Conservation (phyloP, 805 yeast genomes). For the Hyphopichia homilentoma region DNA sequence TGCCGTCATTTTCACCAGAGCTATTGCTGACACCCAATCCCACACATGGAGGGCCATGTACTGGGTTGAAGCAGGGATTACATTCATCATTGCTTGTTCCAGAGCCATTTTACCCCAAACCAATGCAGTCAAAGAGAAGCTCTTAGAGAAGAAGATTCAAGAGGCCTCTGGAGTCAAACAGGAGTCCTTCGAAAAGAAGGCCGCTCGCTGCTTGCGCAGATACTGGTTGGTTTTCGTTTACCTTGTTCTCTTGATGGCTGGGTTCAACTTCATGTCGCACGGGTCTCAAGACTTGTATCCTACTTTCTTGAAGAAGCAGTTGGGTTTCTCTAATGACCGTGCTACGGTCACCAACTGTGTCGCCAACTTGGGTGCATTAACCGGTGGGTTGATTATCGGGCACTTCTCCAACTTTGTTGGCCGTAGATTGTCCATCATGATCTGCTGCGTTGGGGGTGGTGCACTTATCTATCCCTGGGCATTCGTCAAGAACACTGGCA, state of each 20-base stretch:
- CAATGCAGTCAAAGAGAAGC: constrained; percentile 35
- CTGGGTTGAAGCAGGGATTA: constrained; percentile 73
- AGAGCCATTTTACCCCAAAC: constrained; percentile 60
- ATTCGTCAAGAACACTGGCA: constrained; percentile 34
- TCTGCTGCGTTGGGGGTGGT: constrained; percentile 51
- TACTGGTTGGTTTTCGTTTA: constrained; percentile 33
- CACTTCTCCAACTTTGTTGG: constrained; percentile 58
- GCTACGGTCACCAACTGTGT: constrained; percentile 60
- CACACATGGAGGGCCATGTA: constrained; percentile 69
- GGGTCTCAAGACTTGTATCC: constrained; percentile 76
- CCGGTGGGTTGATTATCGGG: constrained; percentile 62
- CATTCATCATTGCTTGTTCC: constrained; percentile 56
- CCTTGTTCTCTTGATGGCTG: constrained; percentile 49
- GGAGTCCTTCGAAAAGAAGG: constrained; percentile 6
- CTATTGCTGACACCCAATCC: constrained; percentile 41
- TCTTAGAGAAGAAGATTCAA: constrained; percentile 8
- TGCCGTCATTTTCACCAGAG: constrained; percentile 63
- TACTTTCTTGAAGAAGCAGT: constrained; percentile 54
- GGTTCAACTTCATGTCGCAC: constrained; percentile 69
- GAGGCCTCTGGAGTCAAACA: constrained; percentile 8
- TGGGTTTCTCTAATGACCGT: constrained; percentile 40
- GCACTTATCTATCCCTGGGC: constrained; percentile 64
- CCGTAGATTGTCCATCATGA: constrained; percentile 53
- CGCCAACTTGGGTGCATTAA: constrained; percentile 63
- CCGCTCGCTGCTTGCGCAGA: constrained; percentile 12